Conservation (phyloP, 1,139 yeast genomes). For the Yamadazyma triangularis region DNA sequence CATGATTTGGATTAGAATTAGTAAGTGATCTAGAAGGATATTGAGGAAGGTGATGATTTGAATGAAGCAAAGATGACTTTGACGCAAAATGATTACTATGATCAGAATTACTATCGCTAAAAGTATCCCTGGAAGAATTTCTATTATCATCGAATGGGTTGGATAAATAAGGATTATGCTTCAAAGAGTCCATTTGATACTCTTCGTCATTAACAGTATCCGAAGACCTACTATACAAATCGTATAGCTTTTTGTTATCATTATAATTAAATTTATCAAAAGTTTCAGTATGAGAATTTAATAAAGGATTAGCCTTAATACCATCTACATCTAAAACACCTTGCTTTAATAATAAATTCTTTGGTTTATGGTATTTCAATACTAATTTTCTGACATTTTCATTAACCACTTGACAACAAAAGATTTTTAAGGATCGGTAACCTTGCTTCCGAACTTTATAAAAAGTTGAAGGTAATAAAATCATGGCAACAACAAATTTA, state of each 20-base stretch:
- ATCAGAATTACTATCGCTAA: neutral
- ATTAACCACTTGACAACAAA: constrained; percentile 55
- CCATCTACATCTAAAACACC: constrained; percentile 24
- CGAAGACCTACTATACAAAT: neutral
- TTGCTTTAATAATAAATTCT: constrained; percentile 27
- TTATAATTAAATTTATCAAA: too few species aligned
- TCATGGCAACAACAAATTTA: constrained; percentile 53
- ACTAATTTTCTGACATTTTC: constrained; percentile 50
- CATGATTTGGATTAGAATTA: too few species aligned
- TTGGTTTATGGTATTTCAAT: constrained; percentile 42
- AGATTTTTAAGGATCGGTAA: constrained; percentile 45
- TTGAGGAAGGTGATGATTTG: too few species aligned
- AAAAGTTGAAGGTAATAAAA: constrained; percentile 53
- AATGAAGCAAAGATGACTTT: neutral
- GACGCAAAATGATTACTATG: neutral
- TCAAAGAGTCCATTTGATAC: constrained; percentile 7
- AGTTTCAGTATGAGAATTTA: constrained; percentile 14
- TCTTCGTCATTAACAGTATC: too few species aligned
- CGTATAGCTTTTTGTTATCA: constrained; percentile 12
- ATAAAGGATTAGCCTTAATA: constrained; percentile 24
- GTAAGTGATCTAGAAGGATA: neutral
- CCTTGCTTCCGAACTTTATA: constrained; percentile 39
- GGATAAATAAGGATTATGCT: constrained; percentile 5
- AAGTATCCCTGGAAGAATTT: constrained; percentile 1
- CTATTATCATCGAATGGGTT: constrained; percentile 8